These are phyloP conservation scores for Lachnellula arida DNA, from an alignment of 2,329 filamentous ascomycete species.

Conservation along the genomic window DNA sequence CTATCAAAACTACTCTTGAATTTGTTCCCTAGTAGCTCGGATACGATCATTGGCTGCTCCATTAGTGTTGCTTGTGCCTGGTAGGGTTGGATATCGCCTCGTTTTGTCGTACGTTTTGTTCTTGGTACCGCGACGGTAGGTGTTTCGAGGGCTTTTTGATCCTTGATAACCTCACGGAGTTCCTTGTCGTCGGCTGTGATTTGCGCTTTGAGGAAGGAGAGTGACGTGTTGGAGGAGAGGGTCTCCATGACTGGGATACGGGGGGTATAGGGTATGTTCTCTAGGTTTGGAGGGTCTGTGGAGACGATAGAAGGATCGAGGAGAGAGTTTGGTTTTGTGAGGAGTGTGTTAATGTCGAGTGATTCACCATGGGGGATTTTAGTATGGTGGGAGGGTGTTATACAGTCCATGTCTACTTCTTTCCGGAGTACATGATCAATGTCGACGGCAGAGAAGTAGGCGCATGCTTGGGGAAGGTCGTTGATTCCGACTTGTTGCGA, in stretches of 20 bases:
- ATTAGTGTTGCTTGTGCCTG: constrained; percentile 22
- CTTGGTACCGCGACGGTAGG: not conserved
- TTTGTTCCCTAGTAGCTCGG: constrained; percentile 17
- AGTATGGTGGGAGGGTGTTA: constrained; percentile 79
- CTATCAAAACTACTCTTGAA: constrained; percentile 16
- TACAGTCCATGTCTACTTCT: constrained; percentile 95
- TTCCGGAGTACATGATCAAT: constrained; percentile 95
- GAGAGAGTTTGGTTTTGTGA: constrained; percentile 62
- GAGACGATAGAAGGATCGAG: constrained; percentile 64
- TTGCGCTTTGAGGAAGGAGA: constrained; percentile 76
- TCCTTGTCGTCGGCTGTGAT: constrained; percentile 72
- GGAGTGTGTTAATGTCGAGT: constrained; percentile 73
- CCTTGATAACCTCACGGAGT: constrained; percentile 65
- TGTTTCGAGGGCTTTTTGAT: constrained; percentile 27
- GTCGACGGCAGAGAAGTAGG: constrained; percentile 93
- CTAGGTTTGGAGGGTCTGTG: constrained; percentile 49
- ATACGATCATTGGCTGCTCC: constrained; percentile 22
- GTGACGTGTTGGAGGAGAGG: constrained; percentile 45
- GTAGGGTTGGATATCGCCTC: constrained; percentile 23
- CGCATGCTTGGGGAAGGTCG: constrained; percentile 88
- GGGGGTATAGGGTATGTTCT: constrained; percentile 62
- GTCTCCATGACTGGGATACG: constrained; percentile 76
- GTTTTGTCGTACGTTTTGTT: constrained; percentile 5
- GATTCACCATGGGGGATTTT: constrained; percentile 82
- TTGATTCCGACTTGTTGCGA: constrained; percentile 93